These are phyloP conservation scores for Vigna mungo DNA, from an alignment of 306 rosid genomes.

Conservation along the genomic window DNA sequence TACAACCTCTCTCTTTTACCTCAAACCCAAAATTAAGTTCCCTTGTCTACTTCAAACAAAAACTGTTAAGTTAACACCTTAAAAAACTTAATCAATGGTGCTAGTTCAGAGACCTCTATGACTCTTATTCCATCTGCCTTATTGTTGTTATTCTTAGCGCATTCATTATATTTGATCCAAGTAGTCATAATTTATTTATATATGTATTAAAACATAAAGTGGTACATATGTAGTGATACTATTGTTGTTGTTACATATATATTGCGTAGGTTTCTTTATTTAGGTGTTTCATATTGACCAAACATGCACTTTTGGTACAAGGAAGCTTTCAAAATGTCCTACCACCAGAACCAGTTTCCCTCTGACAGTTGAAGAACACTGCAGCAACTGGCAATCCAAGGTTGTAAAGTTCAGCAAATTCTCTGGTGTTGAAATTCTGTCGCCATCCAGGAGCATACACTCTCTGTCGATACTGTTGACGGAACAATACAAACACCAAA, in stretches of 20 bases:
- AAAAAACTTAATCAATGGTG: too few species aligned
- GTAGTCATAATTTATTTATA: too few species aligned
- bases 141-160: too few species aligned
- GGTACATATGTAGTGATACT: neutral
- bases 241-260: neutral
- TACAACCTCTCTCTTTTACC: too few species aligned
- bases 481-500: constrained; percentile 65
- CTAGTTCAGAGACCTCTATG: too few species aligned
- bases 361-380: constrained; percentile 73
- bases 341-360: constrained; percentile 80
- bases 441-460: constrained; percentile 92
- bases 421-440: constrained; percentile 79
- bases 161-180: too few species aligned
- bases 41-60: too few species aligned
- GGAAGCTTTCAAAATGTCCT: constrained; percentile 45
- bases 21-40: too few species aligned
- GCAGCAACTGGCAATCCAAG: constrained; percentile 85
- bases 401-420: constrained; percentile 80
- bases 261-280: neutral
- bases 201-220: too few species aligned
- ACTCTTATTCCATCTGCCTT: too few species aligned
- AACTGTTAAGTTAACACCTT: too few species aligned
- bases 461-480: constrained; percentile 72
- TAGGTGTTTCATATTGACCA: neutral
- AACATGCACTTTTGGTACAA: neutral